Base-by-base conservation (phyloP, 129 eudicot species). In the Lactuca saligna region DNA sequence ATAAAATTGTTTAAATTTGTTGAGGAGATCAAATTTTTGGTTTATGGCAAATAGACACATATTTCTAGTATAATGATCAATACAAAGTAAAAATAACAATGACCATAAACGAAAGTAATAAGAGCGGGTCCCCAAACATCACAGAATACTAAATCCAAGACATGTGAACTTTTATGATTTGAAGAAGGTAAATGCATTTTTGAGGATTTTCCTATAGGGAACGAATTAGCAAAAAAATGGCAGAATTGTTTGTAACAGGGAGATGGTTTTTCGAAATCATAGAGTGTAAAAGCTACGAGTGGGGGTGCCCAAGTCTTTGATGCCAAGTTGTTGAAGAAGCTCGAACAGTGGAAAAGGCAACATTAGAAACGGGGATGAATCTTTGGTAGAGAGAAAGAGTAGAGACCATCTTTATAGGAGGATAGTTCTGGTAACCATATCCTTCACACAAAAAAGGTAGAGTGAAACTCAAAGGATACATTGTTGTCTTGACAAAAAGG, bases 21-120 rank as follows among this genome's bases (percentile, higher is more conserved):
- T 16, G 12, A 42, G 42, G 11, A 64, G 56, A 42, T 64, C 56
- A 64, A 6, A 64, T 64, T 64, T 64, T 3, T 41, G n/a, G 20
- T 56, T 56, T 17, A 56, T 7, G 14, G 61, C n/a, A 56, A 56
- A 20, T 20, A 20, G 20, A 0, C 20, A 20, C 20, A 20, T 20
- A 20, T 20, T 0, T 20, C 20, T 1, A 20, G 20, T 20, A 20
- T 20, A 20, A 20, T 20, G 20, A 20, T 20, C 20, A 20, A 20
- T 20, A 20, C 20, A 20, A 20, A 20, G 20, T 20, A 20, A 20
- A 20, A 20, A 20, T 20, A 20, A 20, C 20, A 20, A 20, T 20
- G 20, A 20, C 20, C 20, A 20, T 20, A 20, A 20, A 20, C 20
- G 20, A 20, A 20, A 20, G 20, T 20, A 20, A 20, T 20, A 20